phyloP scores from a whole-genome alignment of 306 rosid species.

The Sicyos edulis region DNA sequence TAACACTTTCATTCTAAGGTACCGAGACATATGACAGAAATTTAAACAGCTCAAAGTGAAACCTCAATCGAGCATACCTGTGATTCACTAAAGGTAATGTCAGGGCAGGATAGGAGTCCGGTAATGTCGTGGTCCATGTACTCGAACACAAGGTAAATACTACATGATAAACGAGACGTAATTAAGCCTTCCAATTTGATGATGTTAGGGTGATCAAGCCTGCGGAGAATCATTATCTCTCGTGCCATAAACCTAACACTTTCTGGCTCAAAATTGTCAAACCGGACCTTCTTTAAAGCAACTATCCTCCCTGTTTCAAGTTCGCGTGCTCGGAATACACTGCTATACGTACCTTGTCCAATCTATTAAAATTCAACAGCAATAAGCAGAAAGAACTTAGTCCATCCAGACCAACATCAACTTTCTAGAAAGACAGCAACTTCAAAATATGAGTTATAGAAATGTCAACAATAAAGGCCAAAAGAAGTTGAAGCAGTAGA shows the following conservation, averaged over 20 bases:
- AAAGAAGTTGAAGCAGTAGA: constrained; percentile 1
- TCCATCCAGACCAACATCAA: not conserved
- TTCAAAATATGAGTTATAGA: not conserved
- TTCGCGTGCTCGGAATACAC: constrained; percentile 84
- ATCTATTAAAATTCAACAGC: constrained; percentile 38
- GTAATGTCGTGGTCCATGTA: constrained; percentile 97
- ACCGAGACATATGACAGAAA: not conserved
- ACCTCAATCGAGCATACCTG: constrained; percentile 49
- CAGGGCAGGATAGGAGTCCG: constrained; percentile 88
- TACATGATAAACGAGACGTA: constrained; percentile 85
- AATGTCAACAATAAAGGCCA: constrained; percentile 9
- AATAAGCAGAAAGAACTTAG: not conserved
- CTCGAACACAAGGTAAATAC: constrained; percentile 89
- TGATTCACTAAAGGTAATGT: constrained; percentile 75
- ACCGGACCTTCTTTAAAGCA: constrained; percentile 95
- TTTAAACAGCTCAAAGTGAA: not conserved
- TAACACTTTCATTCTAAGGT: not conserved
- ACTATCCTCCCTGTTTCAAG: constrained; percentile 82
- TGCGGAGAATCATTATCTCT: constrained; percentile 81
- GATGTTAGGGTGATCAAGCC: constrained; percentile 91
- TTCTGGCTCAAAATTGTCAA: constrained; percentile 94
- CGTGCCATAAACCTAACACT: constrained; percentile 97
- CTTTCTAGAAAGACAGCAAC: not conserved
- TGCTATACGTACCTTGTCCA: constrained; percentile 98
- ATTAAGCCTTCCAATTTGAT: constrained; percentile 82